Base-by-base conservation (phyloP, 495 filamentous ascomycete genomes). In the Staphylotrichum longicolle region DNA sequence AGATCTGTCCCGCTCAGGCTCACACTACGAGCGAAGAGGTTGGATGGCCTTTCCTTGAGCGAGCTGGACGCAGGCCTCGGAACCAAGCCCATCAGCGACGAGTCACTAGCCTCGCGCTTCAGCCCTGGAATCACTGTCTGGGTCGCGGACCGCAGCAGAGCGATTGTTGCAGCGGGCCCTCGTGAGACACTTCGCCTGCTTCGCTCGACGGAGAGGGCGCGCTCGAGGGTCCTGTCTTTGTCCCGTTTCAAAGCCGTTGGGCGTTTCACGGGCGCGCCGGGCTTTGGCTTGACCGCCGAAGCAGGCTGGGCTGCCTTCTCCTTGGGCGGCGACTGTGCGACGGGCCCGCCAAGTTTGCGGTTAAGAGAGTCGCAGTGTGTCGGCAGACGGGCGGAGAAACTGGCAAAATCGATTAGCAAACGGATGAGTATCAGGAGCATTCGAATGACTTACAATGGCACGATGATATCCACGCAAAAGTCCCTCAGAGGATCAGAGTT, bases 401-500 rank as follows among this genome's bases (percentile, higher is more conserved):
- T 69, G 61, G 62, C 47, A 59, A 32, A 8, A 46, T 34, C 14
- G 20, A n/a, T 33, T 15, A 39, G 42, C 6, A 3, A n/a, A 9
- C 2, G 27, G 15, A 15, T n/a, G 54, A 9, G 32, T 35, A 6
- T 10, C 9, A 42, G 44, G 14, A 4, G 0, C 9, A 37, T 10
- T 1, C 1, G 20, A 1, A 52, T 41, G 27, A 75, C 84, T 83
- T 80, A 89, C 86, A 98, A 98, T 49, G 94, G 93, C 44, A 95
- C 76, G 67, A 98, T 87, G 54, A 98, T 91, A 72, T 98, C 93
- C 3, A 92, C 83, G 71, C 91, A 98, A 67, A 97, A 98, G 69
- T 92, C 78, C 53, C 75, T 73, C 10, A 79, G 60, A 20, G 70
- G 75, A 44, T 78, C 77, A 2, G 74, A 73, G 47, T 70, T 71